Evolutionary conservation across 768 basidiomycete species (phyloP), one percentile per base, ranked within the genome.

Genomic region (Rhodotorula sphaerocarpa): DNA sequence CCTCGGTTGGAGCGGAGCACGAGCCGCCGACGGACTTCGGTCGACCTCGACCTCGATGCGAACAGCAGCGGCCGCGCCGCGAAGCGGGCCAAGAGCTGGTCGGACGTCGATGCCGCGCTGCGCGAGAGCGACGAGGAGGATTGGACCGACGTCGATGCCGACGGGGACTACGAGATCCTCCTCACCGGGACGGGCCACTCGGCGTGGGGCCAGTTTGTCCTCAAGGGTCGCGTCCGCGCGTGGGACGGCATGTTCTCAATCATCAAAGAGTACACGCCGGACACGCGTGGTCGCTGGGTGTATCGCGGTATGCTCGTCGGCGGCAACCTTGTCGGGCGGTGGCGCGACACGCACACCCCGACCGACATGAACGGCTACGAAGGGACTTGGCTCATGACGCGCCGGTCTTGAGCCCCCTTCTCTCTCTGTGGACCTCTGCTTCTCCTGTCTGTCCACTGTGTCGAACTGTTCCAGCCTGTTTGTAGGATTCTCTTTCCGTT

Each of bases 181-280:
- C 50, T 71, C 21, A 58, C 60, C 14, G 70, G 70, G 11, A 63
- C 69, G 55, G 88, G 89, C 7, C 90, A 91, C 75, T 91, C 89
- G 12, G 84, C 88, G 20, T 92, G 89, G 89, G 89, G 90, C 28
- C 84, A 87, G 67, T 92, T 90, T 75, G 84, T 80, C 61, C 74
- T 92, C 30, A 76, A 84, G 6, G 89, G 90, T 42, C 82, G 89
- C 23, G 80, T 92, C n/a, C 78, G 90, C 59, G 82, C 84, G 21
- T 83, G 81, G 70, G 89, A 91, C 73, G 89, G 89, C 12, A 82
- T 88, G 67, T 79, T 91, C 54, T 86, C 82, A 65, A 73, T 91
- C 14, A 82, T 81, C n/a, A 91, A 91, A 73, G 84, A 88, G 81
- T 90, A 91, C 73, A 67, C 68, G 28, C 68, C 71, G 21, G 71